Percentiles rank a stretch among this genome's conserved stretches.
Evolutionary conservation across 345 rosid genomes (phyloP).

Genomic region (Pistacia integerrima): DNA sequence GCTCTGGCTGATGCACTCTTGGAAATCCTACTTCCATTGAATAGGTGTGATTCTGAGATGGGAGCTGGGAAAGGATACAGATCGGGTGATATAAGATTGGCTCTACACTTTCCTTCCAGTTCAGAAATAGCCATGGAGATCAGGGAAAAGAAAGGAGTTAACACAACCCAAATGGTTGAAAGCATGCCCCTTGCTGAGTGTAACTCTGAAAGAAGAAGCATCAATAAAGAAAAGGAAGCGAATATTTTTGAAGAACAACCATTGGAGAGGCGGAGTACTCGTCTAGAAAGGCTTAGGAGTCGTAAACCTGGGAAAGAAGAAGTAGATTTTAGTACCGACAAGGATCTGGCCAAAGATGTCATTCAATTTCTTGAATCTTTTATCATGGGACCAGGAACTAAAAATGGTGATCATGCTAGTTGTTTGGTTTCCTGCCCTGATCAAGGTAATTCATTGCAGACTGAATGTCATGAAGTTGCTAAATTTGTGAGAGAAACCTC

Average conservation of each 20-base stretch:
- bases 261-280: conserved; percentile 94
- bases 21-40: conserved; percentile 63
- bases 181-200: conserved; percentile 44
- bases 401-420: conserved; percentile 40
- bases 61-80: conserved; percentile 29
- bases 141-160: conserved; percentile 43
- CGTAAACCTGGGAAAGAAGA: conserved; percentile 96
- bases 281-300: conserved; percentile 92
- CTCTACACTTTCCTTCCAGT: conserved; percentile 45
- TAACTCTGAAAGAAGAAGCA: conserved; percentile 46
- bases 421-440: conserved; percentile 37
- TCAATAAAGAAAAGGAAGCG: conserved; percentile 57
- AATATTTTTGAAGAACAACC: conserved; percentile 69
- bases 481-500: conserved; percentile 65
- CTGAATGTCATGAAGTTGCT: conserved; percentile 51
- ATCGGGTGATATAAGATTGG: conserved; percentile 81
- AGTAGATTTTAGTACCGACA: conserved; percentile 53
- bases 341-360: conserved; percentile 66
- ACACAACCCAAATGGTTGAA: conserved; percentile 35
- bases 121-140: conserved; percentile 43
- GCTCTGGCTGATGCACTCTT: conserved; percentile 67
- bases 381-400: conserved; percentile 39
- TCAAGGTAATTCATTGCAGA: conserved; percentile 41
- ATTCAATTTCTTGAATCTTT: conserved; percentile 76
- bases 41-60: conserved; percentile 35